A percentile compares a stretch with the other conserved stretches of the same genome.
Evolutionary conservation across 305 asterid genomes (phyloP).

Genomic region (Rubia occidens): DNA sequence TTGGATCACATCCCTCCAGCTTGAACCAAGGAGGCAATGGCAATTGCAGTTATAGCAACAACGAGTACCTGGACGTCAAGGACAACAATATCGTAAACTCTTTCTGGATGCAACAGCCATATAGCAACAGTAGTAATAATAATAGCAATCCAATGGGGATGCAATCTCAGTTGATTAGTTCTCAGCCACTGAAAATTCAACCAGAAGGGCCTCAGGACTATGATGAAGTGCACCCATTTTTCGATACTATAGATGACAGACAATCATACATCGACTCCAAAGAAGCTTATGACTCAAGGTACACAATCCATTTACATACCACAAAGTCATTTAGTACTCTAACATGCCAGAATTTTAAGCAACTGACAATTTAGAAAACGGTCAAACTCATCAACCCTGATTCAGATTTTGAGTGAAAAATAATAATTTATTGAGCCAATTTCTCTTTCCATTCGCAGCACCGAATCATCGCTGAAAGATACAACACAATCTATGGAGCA

Average conservation of each 20-base stretch:
- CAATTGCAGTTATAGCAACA: conserved; percentile 16
- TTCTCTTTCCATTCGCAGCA: conserved; percentile 33
- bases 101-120: conserved; percentile 45
- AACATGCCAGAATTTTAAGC: not conserved
- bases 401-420: not conserved
- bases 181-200: conserved; percentile 28
- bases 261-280: conserved; percentile 62
- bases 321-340: not conserved
- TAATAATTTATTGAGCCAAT: not conserved
- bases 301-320: conserved; percentile 5
- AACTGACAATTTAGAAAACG: not conserved
- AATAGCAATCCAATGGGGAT: conserved; percentile 27
- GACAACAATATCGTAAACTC: conserved; percentile 38
- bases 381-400: not conserved
- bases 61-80: conserved; percentile 35
- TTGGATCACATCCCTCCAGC: conserved; percentile 25
- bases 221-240: conserved; percentile 53
- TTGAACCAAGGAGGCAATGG: conserved; percentile 22
- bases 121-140: conserved; percentile 28
- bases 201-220: conserved; percentile 43
- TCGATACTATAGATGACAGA: conserved; percentile 56
- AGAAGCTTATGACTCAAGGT: conserved; percentile 68
- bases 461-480: conserved; percentile 59
- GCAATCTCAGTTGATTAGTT: conserved; percentile 35
- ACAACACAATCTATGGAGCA: conserved; percentile 47